These are phyloP conservation scores for Pseudohalonectria lignicola DNA, from an alignment of 2,329 filamentous ascomycete genomes.

Conservation along the genomic window DNA sequence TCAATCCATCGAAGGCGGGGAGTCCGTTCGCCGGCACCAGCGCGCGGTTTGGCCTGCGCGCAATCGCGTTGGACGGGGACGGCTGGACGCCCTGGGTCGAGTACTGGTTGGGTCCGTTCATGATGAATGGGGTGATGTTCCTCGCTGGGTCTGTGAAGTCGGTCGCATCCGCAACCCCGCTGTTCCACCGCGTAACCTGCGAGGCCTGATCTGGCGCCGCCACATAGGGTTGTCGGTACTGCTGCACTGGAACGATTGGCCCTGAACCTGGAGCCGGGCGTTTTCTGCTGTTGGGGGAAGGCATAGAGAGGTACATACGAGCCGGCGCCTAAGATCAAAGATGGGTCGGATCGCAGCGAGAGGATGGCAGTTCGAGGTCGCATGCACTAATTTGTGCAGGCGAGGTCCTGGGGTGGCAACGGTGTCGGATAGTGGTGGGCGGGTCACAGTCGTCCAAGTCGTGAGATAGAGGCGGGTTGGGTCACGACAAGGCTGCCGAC, in stretches of 20 bases:
- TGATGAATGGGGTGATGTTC: slow-evolving; percentile 23
- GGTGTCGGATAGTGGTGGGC: no score
- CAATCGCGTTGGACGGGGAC: slow-evolving; percentile 35
- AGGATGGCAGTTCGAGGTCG: no score
- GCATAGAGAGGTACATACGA: slow-evolving; percentile 23
- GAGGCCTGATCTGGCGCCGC: slow-evolving; percentile 35
- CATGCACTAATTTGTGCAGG: no score
- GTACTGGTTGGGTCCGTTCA: slow-evolving; percentile 22
- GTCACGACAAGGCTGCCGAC: no score
- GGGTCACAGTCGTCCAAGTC: no score
- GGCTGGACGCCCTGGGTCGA: slow-evolving; percentile 14
- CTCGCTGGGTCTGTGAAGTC: slow-evolving; percentile 23
- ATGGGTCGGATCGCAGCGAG: no score
- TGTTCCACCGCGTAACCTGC: slow-evolving; percentile 34
- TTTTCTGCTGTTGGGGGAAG: slow-evolving; percentile 50
- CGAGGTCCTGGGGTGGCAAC: no score
- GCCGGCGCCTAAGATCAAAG: no score
- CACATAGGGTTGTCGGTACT: slow-evolving; percentile 36
- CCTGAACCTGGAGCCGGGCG: slow-evolving; percentile 62
- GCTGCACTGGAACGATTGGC: slow-evolving; percentile 45
- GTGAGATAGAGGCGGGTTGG: no score
- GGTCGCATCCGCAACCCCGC: slow-evolving; percentile 18
- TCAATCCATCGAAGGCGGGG: slow-evolving; percentile 21
- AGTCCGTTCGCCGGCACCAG: slow-evolving; percentile 32
- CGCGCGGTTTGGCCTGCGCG: slow-evolving; percentile 39